Percentiles rank a stretch among this genome's conserved stretches.
These are phyloP conservation scores for Serendipita sp. DNA, from an alignment of 768 basidiomycete species.

Conservation along the genomic window DNA sequence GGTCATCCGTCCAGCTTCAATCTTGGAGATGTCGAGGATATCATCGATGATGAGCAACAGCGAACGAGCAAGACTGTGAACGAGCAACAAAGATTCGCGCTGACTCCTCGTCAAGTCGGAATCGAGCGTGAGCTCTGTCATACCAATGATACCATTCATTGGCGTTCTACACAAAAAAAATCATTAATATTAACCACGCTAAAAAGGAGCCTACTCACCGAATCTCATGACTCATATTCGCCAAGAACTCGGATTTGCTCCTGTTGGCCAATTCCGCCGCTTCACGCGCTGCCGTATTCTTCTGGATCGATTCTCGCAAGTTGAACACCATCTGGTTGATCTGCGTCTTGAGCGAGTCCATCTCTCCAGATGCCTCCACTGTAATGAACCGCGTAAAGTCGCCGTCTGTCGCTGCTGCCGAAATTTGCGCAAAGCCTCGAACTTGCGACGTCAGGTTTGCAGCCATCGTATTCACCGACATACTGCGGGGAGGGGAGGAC, in stretches of 20 bases:
- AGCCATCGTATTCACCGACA: constrained; percentile 97
- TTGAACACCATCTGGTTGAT: constrained; percentile 99
- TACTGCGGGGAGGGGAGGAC: constrained; percentile 37
- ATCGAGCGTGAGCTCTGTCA: constrained; percentile 96
- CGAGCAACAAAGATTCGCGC: constrained; percentile 86
- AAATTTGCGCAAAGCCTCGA: constrained; percentile 96
- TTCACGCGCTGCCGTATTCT: constrained; percentile 94
- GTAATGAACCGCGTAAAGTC: constrained; percentile 99
- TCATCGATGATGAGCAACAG: constrained; percentile 95
- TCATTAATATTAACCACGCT: constrained; percentile 8
- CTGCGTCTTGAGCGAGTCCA: constrained; percentile 98
- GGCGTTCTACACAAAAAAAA: constrained; percentile 52
- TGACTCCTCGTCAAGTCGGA: constrained; percentile 90
- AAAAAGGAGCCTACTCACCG: constrained; percentile 35
- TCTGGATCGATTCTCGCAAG: constrained; percentile 90
- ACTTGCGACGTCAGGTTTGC: constrained; percentile 95
- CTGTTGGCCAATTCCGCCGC: constrained; percentile 97
- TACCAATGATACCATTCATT: constrained; percentile 99
- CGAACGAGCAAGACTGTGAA: constrained; percentile 86
- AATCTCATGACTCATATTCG: constrained; percentile 97
- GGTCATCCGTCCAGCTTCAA: constrained; percentile 98
- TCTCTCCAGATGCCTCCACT: constrained; percentile 94
- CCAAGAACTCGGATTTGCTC: constrained; percentile 94
- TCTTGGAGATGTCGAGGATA: constrained; percentile 99
- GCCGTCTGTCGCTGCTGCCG: constrained; percentile 95